phyloP scores from a whole-genome alignment of 768 basidiomycete genomes.

The Crassisporium funariophilum region DNA sequence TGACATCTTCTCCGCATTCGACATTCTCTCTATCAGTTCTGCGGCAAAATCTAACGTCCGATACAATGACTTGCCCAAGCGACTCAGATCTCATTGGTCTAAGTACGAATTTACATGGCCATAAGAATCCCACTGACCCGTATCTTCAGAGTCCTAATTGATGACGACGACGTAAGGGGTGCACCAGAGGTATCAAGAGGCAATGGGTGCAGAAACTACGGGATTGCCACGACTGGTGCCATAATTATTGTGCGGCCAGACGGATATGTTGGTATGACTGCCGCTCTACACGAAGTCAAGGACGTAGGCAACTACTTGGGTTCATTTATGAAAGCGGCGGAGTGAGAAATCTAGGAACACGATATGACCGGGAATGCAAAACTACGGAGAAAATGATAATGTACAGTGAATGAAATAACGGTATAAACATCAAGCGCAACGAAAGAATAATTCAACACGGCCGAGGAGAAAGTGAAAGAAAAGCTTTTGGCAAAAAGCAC shows the following conservation, averaged over 20 bases:
- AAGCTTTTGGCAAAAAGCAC: conserved; percentile 6
- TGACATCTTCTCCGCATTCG: conserved; percentile 40
- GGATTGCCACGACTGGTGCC: conserved; percentile 47
- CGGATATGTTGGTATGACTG: conserved; percentile 64
- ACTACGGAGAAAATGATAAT: conserved; percentile 2
- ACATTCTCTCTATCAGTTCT: conserved; percentile 43
- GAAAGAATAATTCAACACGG: background rate
- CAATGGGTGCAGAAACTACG: conserved; percentile 57
- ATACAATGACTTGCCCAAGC: conserved; percentile 47
- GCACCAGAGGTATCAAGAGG: conserved; percentile 46
- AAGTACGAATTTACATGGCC: conserved; percentile 51
- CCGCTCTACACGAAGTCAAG: conserved; percentile 45
- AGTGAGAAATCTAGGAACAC: background rate
- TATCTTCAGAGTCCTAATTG: conserved; percentile 54
- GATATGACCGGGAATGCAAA: background rate
- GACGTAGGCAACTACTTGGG: conserved; percentile 50
- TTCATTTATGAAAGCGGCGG: conserved; percentile 38
- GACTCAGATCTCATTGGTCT: conserved; percentile 59
- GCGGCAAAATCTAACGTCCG: conserved; percentile 39
- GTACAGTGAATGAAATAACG: background rate
- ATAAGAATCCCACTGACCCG: background rate
- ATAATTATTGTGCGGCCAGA: conserved; percentile 63
- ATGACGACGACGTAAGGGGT: conserved; percentile 51
- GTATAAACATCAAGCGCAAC: background rate
- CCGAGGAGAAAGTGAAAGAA: background rate